Evolutionary conservation across 345 rosid species (phyloP), one percentile per base, ranked within the genome.

Genomic region (Moringa oleifera): DNA sequence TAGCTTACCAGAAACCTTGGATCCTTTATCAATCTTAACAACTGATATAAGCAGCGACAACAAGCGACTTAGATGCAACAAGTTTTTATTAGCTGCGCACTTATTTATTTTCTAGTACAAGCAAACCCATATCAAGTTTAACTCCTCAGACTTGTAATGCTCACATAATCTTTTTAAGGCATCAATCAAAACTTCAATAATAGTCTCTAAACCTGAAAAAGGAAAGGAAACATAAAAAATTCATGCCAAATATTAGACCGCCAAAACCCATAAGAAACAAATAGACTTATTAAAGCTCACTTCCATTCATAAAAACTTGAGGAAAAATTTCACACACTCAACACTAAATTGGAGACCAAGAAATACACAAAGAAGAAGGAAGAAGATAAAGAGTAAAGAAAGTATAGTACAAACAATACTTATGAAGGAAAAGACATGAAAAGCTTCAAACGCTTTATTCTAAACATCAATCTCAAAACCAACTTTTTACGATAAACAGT

Each of bases 131-230:
- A 90, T 55, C 59, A 75, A 59, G 58, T 19, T 59, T 72, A 86
- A 75, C 67, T 86, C 81, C 70, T 71, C 55, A 24, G 80, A 65
- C 63, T 80, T 84, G 53, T 83, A 71, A 73, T 80, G 84, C 66
- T 81, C 82, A 56, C 86, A 80, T 67, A 85, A 54, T 72, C 95
- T 86, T 65, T 68, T 61, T 56, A 86, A 85, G 63, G 84, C 53
- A 51, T 75, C 24, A 65, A 56, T 66, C 66, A 83, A 74, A 74
- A 90, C 95, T 65, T 84, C 90, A 69, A 82, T 74, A 58, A 84
- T 78, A 66, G 79, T n/a, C n/a, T n/a, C 77, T 57, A 84, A 24
- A 68, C 81, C 97, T 93, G 82, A 66, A 73, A 55, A 9, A 55
- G n/a, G n/a, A n/a, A n/a, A n/a, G 58, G 68, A 51, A 55, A 60